phyloP scores from a whole-genome alignment of 1,284 basidiomycete genomes.

The Fomitopsis betulina region DNA sequence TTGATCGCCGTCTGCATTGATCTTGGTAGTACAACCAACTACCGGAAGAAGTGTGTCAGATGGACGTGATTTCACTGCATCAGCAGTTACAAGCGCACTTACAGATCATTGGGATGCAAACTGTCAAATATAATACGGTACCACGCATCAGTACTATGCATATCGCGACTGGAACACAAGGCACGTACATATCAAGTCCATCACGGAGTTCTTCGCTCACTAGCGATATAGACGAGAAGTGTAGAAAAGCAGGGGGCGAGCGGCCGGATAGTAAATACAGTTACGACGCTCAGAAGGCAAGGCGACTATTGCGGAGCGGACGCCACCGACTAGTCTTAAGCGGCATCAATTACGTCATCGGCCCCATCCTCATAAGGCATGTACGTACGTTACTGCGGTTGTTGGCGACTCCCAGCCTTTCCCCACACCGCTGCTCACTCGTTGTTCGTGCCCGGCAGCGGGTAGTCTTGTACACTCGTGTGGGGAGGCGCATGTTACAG shows the following conservation, averaged over 20 bases:
- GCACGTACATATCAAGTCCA: conserved; percentile 13
- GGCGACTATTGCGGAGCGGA: neutral
- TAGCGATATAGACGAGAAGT: neutral
- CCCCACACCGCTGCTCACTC: too few species aligned
- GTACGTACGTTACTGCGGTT: neutral
- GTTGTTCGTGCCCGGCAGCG: neutral
- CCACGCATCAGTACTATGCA: conserved; percentile 2
- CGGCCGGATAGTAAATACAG: neutral
- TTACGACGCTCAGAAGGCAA: neutral
- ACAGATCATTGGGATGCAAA: conserved; percentile 46
- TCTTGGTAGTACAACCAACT: conserved; percentile 47
- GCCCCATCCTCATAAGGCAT: neutral
- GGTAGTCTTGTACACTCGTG: neutral
- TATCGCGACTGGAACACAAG: neutral
- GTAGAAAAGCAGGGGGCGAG: too few species aligned
- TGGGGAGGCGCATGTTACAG: neutral
- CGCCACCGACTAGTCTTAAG: neutral
- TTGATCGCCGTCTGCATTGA: conserved; percentile 39
- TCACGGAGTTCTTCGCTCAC: neutral
- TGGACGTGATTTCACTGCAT: neutral
- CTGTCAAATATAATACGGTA: conserved; percentile 22
- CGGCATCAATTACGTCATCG: neutral
- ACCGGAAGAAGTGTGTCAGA: neutral
- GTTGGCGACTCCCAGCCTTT: neutral
- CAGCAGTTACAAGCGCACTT: conserved; percentile 18